A percentile compares a stretch with the other conserved stretches of the same genome.
phyloP scores from a whole-genome alignment of 345 rosid species.

The Anastatica hierochuntica region DNA sequence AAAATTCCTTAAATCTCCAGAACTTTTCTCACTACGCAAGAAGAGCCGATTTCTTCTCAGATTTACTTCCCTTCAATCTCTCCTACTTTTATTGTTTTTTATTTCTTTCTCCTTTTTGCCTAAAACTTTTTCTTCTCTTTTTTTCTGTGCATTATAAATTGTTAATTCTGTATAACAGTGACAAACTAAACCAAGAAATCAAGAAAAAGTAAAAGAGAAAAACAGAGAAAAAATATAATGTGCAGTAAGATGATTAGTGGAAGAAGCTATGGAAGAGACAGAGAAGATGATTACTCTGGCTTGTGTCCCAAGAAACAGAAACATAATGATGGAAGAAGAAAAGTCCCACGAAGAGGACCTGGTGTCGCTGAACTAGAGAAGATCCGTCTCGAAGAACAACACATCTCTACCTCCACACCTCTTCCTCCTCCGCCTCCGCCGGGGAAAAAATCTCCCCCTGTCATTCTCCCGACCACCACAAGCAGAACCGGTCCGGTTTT shows the following conservation, averaged over 20 bases:
- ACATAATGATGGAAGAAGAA: conserved; percentile 18
- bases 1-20: conserved; percentile 29
- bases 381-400: conserved; percentile 58
- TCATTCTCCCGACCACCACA: not conserved
- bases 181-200: too few species aligned
- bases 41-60: conserved; percentile 48
- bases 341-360: conserved; percentile 58
- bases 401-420: not conserved
- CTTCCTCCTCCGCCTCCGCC: not conserved
- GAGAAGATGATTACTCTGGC: conserved; percentile 16
- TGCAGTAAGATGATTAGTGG: conserved; percentile 39
- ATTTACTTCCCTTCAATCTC: conserved; percentile 53
- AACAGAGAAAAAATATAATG: conserved; percentile 20
- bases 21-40: conserved; percentile 33
- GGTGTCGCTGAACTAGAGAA: conserved; percentile 81
- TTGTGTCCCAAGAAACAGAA: conserved; percentile 37
- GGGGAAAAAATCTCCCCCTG: conserved; percentile 24
- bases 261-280: conserved; percentile 17
- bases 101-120: conserved; percentile 32
- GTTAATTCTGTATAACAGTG: too few species aligned
- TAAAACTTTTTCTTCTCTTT: too few species aligned
- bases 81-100: conserved; percentile 17
- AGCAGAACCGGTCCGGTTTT: conserved; percentile 18
- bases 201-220: not conserved
- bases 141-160: too few species aligned